Conservation (phyloP, 1,284 basidiomycete species). For the Meira miltonrushii region DNA sequence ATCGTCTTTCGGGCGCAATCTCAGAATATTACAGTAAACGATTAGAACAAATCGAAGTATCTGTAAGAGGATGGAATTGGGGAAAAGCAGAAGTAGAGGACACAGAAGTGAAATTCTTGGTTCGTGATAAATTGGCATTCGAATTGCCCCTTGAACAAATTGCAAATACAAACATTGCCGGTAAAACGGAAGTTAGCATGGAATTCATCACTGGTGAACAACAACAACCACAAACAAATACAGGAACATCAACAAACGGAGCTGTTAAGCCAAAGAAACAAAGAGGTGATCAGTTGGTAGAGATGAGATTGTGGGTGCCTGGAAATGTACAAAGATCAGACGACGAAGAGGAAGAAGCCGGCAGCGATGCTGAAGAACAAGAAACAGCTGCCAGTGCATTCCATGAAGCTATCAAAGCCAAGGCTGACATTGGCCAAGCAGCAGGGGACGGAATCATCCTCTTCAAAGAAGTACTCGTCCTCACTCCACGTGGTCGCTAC, state of each 20-base stretch:
- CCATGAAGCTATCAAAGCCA: conserved; percentile 93
- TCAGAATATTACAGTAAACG: conserved; percentile 70
- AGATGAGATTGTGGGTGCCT: conserved; percentile 94
- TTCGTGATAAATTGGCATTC: conserved; percentile 83
- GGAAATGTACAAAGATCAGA: conserved; percentile 61
- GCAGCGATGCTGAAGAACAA: conserved; percentile 57
- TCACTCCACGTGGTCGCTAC: conserved; percentile 89
- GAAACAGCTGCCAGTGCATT: conserved; percentile 89
- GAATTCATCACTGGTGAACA: conserved; percentile 68
- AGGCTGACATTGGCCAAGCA: conserved; percentile 88
- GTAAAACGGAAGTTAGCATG: conserved; percentile 91
- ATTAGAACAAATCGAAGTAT: conserved; percentile 78
- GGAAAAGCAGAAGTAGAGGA: conserved; percentile 59
- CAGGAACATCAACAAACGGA: conserved; percentile 36
- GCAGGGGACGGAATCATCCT: conserved; percentile 87
- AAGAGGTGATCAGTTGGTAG: conserved; percentile 68
- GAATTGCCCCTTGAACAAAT: conserved; percentile 82
- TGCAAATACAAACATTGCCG: conserved; percentile 95
- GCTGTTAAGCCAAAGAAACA: conserved; percentile 28
- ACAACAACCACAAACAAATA: conserved; percentile 50
- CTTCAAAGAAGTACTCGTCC: conserved; percentile 92
- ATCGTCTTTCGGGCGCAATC: conserved; percentile 49
- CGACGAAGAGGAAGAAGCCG: conserved; percentile 56
- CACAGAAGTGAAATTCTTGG: conserved; percentile 87
- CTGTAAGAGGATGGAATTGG: conserved; percentile 98